Evolutionary conservation across 2,329 filamentous ascomycete species (phyloP), one percentile per base, ranked within the genome.

Genomic region (Cytospora piceae): DNA sequence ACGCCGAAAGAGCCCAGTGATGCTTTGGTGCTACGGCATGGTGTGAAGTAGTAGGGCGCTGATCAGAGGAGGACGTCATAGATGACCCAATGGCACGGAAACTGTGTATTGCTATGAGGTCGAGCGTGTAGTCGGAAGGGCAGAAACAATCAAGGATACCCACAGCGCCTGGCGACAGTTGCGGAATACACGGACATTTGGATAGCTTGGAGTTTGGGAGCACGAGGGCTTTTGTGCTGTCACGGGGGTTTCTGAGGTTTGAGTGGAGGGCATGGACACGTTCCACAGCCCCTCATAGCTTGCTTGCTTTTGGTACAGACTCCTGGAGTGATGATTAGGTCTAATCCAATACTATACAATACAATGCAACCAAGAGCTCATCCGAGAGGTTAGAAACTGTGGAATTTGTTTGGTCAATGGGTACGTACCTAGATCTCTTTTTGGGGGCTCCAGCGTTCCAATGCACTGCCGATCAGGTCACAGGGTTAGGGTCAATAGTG

Each of bases 1-100:
- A 91, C 70, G 82, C 92, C 53, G 91, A 94, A 73, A 82, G 84
- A 68, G 67, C 53, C 20, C 82, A 84, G 70, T 79, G 70, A 76
- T 63, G 37, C 20, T 27, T 3, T 27, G 29, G 15, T 61, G 8
- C 29, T 29, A 58, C 11, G 15, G 31, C 27, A 52, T 20, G 55
- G 20, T 32, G 31, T 14, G 46, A 12, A 24, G 8, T 49, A 12
- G n/a, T 22, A 9, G 20, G n/a, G n/a, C 46, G 46, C 24, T 11
- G 46, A 14, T 24, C 46, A 3, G 39, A n/a, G 32, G 39, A 42
- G 39, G 46, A 49, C n/a, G 9, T 49, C 12, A 24, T 42, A 14
- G 24, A 14, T 3, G 12, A 14, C 4, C n/a, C 7, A 22, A 22
- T 49, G n/a, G 46, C 46, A 6, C 11, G 46, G 46, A 49, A 11